Evolutionary conservation across 371 early-diverging fungal genomes (phyloP).

Genomic region (Mucor racemosus): DNA sequence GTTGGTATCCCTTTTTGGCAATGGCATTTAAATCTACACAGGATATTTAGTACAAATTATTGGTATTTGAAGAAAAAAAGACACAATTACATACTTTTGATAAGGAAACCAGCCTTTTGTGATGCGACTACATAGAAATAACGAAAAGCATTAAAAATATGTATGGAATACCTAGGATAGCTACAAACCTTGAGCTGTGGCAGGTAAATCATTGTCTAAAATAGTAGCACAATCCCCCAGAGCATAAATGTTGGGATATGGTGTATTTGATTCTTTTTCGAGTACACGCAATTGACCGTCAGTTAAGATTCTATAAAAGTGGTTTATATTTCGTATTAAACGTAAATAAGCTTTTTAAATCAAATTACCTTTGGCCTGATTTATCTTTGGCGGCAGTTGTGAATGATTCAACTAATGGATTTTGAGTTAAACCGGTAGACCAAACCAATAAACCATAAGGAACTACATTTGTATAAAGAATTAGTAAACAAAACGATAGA

Average conservation of each 20-base stretch:
- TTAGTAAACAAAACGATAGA: background rate
- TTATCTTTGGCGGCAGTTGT: constrained; percentile 45
- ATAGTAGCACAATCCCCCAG: constrained; percentile 84
- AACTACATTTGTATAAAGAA: constrained; percentile 15
- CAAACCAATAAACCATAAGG: constrained; percentile 71
- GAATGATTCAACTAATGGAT: constrained; percentile 60
- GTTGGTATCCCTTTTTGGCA: constrained; percentile 37
- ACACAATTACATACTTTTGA: constrained; percentile 38
- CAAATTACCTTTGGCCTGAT: constrained; percentile 32
- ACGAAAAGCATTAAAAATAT: background rate
- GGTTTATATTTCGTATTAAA: background rate
- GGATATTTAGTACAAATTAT: background rate
- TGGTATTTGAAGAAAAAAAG: background rate
- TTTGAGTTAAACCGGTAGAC: constrained; percentile 76
- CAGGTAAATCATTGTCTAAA: constrained; percentile 64
- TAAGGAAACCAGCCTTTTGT: constrained; percentile 75
- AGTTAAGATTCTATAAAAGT: constrained; percentile 55
- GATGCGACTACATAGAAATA: constrained; percentile 59
- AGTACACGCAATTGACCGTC: constrained; percentile 70
- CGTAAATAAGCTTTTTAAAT: too few relatives aligned
- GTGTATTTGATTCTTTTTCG: constrained; percentile 42
- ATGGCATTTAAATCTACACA: constrained; percentile 33
- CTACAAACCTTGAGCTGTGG: constrained; percentile 69
- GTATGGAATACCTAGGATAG: background rate
- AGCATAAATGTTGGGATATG: constrained; percentile 63